These are phyloP conservation scores for Phytophthora aleatoria DNA, from an alignment of 352 stramenopile genomes.

Conservation along the genomic window DNA sequence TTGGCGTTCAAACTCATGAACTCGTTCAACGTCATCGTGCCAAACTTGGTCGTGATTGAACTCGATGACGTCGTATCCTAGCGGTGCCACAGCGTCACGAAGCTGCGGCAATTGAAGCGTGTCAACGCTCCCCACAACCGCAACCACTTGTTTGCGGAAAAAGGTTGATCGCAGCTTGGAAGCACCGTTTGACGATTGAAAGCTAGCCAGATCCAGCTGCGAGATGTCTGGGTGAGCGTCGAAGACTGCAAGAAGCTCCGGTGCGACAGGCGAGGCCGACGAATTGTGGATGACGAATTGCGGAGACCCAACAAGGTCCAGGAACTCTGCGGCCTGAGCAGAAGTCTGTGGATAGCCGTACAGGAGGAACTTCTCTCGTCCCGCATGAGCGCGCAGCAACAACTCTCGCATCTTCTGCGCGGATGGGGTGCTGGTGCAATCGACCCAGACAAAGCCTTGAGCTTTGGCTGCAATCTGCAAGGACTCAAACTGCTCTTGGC, in stretches of 20 bases:
- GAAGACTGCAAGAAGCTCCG: slow-evolving; percentile 26
- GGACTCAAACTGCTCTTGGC: slow-evolving; percentile 11
- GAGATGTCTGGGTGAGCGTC: slow-evolving; percentile 29
- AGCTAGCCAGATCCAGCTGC: slow-evolving; percentile 34
- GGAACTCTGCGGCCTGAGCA: slow-evolving; percentile 20
- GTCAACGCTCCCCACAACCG: slow-evolving; percentile 32
- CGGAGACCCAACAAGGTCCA: slow-evolving; percentile 20
- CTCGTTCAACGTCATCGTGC: neutral
- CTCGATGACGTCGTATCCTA: slow-evolving; percentile 37
- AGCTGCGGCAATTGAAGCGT: slow-evolving; percentile 21
- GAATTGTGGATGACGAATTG: slow-evolving; percentile 32
- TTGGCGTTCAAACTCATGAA: slow-evolving; percentile 20
- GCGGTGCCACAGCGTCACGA: slow-evolving; percentile 17
- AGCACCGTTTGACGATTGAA: slow-evolving; percentile 1
- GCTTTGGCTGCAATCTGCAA: slow-evolving; percentile 22
- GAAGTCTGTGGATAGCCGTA: slow-evolving; percentile 37
- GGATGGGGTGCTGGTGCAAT: slow-evolving; percentile 13
- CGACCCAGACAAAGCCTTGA: slow-evolving; percentile 39
- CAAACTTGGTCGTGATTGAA: slow-evolving; percentile 11
- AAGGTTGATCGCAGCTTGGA: slow-evolving; percentile 29
- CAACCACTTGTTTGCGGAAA: slow-evolving; percentile 43
- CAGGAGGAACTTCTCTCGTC: slow-evolving; percentile 37
- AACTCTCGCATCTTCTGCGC: slow-evolving; percentile 24
- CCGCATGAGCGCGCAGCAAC: slow-evolving; percentile 25
- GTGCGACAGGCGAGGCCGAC: slow-evolving; percentile 10